Evolutionary conservation across 2,329 filamentous ascomycete species (phyloP), one percentile per base, ranked within the genome.

Genomic region (Paramyrothecium sp.): DNA sequence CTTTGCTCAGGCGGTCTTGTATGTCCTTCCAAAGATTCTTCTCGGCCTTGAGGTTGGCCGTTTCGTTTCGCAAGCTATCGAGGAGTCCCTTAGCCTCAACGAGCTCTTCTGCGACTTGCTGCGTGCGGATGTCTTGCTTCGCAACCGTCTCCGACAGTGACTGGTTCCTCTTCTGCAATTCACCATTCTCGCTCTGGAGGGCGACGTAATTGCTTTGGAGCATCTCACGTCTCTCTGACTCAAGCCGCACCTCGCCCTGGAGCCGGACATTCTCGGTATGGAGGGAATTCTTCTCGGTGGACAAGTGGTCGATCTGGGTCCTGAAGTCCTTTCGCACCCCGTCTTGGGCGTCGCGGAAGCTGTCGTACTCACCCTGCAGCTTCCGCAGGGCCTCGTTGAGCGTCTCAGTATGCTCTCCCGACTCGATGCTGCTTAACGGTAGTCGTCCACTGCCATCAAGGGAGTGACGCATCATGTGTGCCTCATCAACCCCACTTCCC

Each of bases 21-120:
- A 97, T 96, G 56, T 89, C 91, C 77, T 95, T 96, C 90, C 91
- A 97, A 11, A 99, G 81, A 41, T 92, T 90, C 76, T 97, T 97
- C 73, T 98, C 94, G 0, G 94, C 93, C 72, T 96, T 97, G 34
- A 97, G 83, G 68, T 98, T 97, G 17, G 92, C 89, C 55, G 89
- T 92, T 71, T 99, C 95, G 62, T 92, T 92, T 54, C 92, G 89
- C 73, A 97, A 84, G 67, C 92, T 93, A 68, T 99, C 94, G 3
- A 90, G 80, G 54, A 94, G 77, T 33, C 89, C 89, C 70, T 88
- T 89, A 5, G 90, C 88, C 71, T 97, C 95, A 11, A 98, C 87
- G 7, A 98, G 82, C 65, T 99, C 94, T 73, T 98, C 94, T 0
- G 92, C 92, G 26, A 94, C 90, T 73, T 97, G 92, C 67, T 97